These are phyloP conservation scores for Corrigiola litoralis DNA, from an alignment of 179 eudicot genomes.

Conservation along the genomic window DNA sequence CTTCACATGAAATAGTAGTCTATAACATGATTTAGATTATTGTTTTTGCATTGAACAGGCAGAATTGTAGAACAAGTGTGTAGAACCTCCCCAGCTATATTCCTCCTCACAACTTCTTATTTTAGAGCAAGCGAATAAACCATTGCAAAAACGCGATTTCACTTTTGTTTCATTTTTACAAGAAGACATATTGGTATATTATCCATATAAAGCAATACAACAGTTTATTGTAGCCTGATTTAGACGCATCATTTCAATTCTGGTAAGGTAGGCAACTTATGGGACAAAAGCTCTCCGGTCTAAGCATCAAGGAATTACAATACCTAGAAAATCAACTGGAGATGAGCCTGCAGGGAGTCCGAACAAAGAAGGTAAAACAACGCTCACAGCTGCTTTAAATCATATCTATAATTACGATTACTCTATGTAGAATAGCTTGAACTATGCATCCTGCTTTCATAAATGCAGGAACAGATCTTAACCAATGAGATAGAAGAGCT, in stretches of 20 bases:
- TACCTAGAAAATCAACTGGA: slow-evolving; percentile 39
- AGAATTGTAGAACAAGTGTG: no score
- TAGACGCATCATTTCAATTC: slow-evolving; percentile 2
- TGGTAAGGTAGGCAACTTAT: slow-evolving; percentile 37
- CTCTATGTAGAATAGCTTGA: not conserved
- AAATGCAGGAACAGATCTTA: slow-evolving; percentile 61
- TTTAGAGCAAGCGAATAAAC: no score
- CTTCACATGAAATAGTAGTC: no score
- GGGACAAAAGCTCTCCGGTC: slow-evolving; percentile 39
- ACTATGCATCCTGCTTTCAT: not conserved
- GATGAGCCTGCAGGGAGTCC: slow-evolving; percentile 31
- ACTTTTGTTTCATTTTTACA: no score
- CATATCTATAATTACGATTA: not conserved
- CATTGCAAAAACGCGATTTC: no score
- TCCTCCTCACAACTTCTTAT: no score
- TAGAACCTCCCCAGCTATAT: no score
- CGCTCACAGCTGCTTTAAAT: not conserved
- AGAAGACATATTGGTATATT: no score
- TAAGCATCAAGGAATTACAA: slow-evolving; percentile 35
- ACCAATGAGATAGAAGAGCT: slow-evolving; percentile 66
- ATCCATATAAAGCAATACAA: no score
- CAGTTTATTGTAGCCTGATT: not conserved
- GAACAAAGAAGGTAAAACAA: slow-evolving; percentile 32
- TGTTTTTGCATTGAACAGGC: no score
- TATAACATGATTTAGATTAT: no score